Conservation (phyloP, 2,329 filamentous ascomycete genomes). For the Calonectria ilicicola region DNA sequence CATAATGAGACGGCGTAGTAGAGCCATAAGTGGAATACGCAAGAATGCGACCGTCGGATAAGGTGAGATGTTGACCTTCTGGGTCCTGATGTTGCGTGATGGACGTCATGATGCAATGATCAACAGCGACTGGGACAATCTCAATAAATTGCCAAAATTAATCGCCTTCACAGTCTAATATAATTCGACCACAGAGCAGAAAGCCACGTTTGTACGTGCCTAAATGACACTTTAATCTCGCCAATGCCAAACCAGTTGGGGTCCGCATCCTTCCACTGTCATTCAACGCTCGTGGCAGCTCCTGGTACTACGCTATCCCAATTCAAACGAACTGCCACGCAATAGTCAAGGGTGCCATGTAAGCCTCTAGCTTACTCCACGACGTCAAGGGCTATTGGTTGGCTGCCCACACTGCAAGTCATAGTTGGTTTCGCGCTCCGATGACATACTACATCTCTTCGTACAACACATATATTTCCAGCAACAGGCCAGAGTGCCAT, state of each 20-base stretch:
- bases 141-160: neutral
- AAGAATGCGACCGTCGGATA: conserved; percentile 1
- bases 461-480: no score
- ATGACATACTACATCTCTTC: no score
- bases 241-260: neutral
- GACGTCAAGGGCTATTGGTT: neutral
- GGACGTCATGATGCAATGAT: neutral
- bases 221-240: neutral
- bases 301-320: neutral
- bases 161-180: neutral
- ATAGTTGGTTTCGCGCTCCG: no score
- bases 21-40: neutral
- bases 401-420: neutral
- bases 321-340: neutral
- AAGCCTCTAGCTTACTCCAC: neutral
- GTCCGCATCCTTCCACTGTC: neutral
- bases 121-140: neutral
- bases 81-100: neutral
- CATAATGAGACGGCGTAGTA: neutral
- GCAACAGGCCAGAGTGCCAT: no score
- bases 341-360: neutral
- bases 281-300: neutral
- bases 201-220: neutral
- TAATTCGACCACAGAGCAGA: neutral
- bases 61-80: neutral